Evolutionary conservation across 169 alveolate genomes (phyloP).

Genomic region (Cryptosporidium andersoni): DNA sequence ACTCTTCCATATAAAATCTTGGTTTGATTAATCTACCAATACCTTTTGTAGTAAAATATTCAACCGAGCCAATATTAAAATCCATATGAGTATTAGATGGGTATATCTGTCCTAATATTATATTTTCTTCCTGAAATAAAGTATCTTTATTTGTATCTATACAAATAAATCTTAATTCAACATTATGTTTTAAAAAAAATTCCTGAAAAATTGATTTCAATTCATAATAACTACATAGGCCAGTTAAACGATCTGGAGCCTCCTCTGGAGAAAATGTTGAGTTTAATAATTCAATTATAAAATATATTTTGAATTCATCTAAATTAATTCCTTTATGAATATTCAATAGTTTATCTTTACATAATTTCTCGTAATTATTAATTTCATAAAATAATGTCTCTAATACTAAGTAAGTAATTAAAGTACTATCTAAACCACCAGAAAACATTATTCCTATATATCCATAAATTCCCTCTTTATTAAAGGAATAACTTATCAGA

Average conservation of each 20-base stretch:
- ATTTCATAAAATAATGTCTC: slow-evolving; percentile 23
- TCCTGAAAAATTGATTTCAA: slow-evolving; percentile 12
- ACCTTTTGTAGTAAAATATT: slow-evolving; percentile 63
- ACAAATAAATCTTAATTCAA: slow-evolving; percentile 32
- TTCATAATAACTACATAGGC: slow-evolving; percentile 44
- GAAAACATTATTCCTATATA: slow-evolving; percentile 68
- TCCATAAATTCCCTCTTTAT: neutral
- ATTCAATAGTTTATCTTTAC: neutral
- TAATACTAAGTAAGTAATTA: slow-evolving; percentile 38
- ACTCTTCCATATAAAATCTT: slow-evolving; percentile 13
- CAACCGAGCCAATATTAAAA: slow-evolving; percentile 67
- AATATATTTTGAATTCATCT: neutral
- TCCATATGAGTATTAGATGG: slow-evolving; percentile 71
- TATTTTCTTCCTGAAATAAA: slow-evolving; percentile 19
- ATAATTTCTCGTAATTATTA: neutral
- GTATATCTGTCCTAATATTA: slow-evolving; percentile 16
- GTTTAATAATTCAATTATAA: slow-evolving; percentile 45
- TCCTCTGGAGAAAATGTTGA: slow-evolving; percentile 53
- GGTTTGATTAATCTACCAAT: slow-evolving; percentile 19
- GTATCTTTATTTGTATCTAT: slow-evolving; percentile 16
- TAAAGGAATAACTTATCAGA: neutral
- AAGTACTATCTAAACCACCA: slow-evolving; percentile 72
- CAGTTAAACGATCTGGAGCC: slow-evolving; percentile 69
- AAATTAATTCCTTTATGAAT: neutral
- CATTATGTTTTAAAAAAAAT: neutral